phyloP scores from a whole-genome alignment of 2,329 filamentous ascomycete species.

The Fusarium metavorans region DNA sequence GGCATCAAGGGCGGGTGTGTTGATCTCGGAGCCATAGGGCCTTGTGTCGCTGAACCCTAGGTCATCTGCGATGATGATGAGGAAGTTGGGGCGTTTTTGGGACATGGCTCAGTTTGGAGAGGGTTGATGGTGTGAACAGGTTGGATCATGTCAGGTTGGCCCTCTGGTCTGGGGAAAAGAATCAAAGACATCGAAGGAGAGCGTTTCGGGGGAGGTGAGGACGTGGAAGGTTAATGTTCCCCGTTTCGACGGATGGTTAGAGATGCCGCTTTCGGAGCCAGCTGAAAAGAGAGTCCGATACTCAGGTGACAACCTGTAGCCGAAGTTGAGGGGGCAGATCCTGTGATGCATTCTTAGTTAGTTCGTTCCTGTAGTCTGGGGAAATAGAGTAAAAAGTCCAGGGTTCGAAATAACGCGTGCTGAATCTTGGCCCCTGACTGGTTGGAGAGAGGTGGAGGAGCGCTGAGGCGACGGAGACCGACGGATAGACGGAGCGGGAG shows the following conservation, averaged over 20 bases:
- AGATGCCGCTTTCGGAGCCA: too few relatives aligned
- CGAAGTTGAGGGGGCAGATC: too few relatives aligned
- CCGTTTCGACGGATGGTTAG: not conserved
- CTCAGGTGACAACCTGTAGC: too few relatives aligned
- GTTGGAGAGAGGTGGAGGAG: too few relatives aligned
- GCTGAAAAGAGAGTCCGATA: too few relatives aligned
- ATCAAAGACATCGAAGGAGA: not conserved
- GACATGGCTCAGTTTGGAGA: not conserved
- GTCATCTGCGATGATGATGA: conserved; percentile 45
- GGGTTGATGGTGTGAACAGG: not conserved
- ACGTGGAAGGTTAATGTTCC: not conserved
- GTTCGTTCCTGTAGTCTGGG: too few relatives aligned
- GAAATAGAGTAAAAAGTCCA: too few relatives aligned
- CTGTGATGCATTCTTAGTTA: too few relatives aligned
- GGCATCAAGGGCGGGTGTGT: conserved; percentile 66
- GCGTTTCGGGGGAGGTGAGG: not conserved
- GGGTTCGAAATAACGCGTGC: too few relatives aligned
- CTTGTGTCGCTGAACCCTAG: conserved; percentile 42
- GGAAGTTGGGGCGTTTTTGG: conserved; percentile 39
- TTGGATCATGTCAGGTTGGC: not conserved
- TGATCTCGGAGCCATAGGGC: conserved; percentile 66
- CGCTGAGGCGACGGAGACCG: too few relatives aligned
- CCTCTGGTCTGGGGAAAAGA: not conserved
- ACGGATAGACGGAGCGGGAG: not conserved
- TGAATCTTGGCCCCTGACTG: too few relatives aligned